Evolutionary conservation across 1,284 basidiomycete species (phyloP).

Genomic region (Ustilago tritici): DNA sequence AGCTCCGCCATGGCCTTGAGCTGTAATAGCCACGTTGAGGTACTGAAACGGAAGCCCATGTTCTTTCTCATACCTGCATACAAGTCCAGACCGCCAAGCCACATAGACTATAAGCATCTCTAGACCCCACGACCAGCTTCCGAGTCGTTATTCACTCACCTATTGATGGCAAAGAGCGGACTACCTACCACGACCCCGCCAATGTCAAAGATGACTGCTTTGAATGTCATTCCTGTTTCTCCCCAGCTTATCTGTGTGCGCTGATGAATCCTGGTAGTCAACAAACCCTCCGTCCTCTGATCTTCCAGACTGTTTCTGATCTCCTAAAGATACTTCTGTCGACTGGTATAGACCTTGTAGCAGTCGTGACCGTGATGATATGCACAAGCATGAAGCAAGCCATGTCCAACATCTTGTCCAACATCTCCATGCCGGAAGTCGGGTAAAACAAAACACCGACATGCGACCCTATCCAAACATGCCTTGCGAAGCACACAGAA

Average conservation of each 20-base stretch:
- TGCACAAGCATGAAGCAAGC: neutral
- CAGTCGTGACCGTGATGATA: neutral
- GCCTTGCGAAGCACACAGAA: too few relatives aligned
- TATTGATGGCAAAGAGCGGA: conserved; percentile 65
- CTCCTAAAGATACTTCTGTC: too few relatives aligned
- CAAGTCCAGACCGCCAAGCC: neutral
- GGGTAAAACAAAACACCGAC: conserved; percentile 18
- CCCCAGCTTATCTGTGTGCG: neutral
- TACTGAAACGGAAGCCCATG: conserved; percentile 67
- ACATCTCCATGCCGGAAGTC: conserved; percentile 23
- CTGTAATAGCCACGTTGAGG: conserved; percentile 69
- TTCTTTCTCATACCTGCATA: conserved; percentile 53
- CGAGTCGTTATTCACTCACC: conserved; percentile 21
- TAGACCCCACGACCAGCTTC: neutral
- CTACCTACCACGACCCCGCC: conserved; percentile 69
- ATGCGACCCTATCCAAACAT: neutral
- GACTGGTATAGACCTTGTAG: neutral
- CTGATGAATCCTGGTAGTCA: neutral
- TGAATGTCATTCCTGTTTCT: conserved; percentile 22
- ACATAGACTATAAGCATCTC: neutral
- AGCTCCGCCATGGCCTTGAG: conserved; percentile 63
- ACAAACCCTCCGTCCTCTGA: too few relatives aligned
- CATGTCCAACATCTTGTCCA: neutral
- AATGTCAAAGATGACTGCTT: conserved; percentile 68
- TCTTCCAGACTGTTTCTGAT: too few relatives aligned